A percentile compares a stretch with the other conserved stretches of the same genome.
Conservation (phyloP, 495 filamentous ascomycete genomes). For the Aspergillus incahuasiensis region DNA sequence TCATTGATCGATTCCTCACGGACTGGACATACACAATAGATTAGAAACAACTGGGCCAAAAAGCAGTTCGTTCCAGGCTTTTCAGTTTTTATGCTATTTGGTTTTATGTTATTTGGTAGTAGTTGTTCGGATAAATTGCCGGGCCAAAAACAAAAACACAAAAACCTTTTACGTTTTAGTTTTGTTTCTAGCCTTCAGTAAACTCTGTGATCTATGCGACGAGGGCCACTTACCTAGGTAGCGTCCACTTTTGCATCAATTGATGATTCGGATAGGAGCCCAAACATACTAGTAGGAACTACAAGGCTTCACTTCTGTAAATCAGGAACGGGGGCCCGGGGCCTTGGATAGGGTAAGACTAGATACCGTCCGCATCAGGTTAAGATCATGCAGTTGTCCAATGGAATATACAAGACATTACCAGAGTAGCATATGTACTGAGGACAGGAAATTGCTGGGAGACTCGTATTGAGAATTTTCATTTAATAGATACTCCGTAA, state of each 20-base stretch:
- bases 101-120: no score
- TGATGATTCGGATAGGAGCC: neutral
- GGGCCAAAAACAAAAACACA: neutral
- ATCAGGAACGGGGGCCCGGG: no score
- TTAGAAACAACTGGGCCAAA: no score
- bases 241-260: neutral
- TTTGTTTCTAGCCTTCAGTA: neutral
- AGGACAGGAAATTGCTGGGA: no score
- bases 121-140: conserved; percentile 1
- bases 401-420: neutral
- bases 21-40: no score
- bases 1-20: neutral
- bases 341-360: neutral
- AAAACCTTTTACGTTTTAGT: neutral
- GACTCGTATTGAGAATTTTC: no score
- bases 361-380: neutral
- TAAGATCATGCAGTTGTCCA: neutral
- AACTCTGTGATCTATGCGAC: neutral
- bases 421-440: no score
- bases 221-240: neutral
- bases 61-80: neutral
- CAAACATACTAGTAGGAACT: neutral
- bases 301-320: neutral
- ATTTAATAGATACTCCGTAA: no score
- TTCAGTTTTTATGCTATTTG: neutral